phyloP scores from a whole-genome alignment of 805 yeast genomes.

The Yarrowia porcina region DNA sequence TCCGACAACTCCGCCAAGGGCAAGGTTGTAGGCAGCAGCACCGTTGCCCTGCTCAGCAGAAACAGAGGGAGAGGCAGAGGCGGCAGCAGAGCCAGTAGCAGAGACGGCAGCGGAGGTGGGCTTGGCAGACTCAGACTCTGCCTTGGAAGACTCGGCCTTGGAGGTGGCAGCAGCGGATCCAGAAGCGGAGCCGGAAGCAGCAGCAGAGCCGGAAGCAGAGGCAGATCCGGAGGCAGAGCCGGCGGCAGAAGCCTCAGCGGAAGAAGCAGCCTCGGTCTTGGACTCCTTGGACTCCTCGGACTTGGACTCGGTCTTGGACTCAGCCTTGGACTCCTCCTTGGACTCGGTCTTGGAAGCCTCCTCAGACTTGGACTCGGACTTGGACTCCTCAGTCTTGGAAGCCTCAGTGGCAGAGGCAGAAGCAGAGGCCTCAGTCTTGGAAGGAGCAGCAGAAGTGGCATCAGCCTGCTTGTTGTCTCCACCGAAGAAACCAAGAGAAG shows the following conservation, averaged over 20 bases:
- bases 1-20: slow-evolving; percentile 23
- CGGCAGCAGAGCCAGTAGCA: slow-evolving; percentile 1
- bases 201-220: not conserved
- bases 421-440: not conserved
- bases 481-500: slow-evolving; percentile 7
- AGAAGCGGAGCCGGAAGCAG: not conserved
- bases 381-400: slow-evolving; percentile 1
- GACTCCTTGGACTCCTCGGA: not conserved
- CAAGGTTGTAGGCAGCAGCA: slow-evolving; percentile 14
- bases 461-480: not conserved
- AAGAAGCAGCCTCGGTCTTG: not conserved
- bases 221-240: not conserved
- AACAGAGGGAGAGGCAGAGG: slow-evolving; percentile 1
- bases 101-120: slow-evolving; percentile 1
- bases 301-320: not conserved
- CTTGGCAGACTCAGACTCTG: not conserved
- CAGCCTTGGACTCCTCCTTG: not conserved
- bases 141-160: slow-evolving; percentile 11
- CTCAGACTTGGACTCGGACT: not conserved
- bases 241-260: not conserved
- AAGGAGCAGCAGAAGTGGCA: not conserved
- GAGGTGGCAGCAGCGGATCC: not conserved
- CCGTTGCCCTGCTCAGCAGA: slow-evolving; percentile 17
- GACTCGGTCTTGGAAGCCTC: slow-evolving; percentile 2
- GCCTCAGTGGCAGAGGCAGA: too few species aligned